Evolutionary conservation across 1,284 basidiomycete species (phyloP).

Genomic region (Laetiporus sulphureus): DNA sequence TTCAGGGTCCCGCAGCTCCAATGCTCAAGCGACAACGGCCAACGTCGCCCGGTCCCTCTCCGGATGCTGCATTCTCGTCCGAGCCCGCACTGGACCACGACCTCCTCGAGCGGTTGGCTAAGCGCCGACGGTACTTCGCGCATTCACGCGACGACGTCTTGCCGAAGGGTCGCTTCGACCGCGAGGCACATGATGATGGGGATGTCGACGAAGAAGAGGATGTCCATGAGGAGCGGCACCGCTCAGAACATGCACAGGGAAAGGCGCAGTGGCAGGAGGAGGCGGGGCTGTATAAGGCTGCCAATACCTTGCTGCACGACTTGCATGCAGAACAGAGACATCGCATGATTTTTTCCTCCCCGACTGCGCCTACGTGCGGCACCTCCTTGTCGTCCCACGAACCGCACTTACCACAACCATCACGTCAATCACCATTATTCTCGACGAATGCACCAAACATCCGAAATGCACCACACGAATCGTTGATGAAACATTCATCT

Average conservation of each 20-base stretch:
- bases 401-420: too few species aligned
- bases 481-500: too few species aligned
- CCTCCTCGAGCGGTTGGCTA: conserved; percentile 22
- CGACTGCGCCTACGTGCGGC: too few species aligned
- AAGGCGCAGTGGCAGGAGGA: conserved; percentile 17
- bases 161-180: conserved; percentile 3
- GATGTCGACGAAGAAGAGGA: conserved; percentile 25
- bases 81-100: conserved; percentile 18
- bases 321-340: conserved; percentile 62
- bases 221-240: conserved; percentile 3
- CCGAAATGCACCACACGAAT: too few species aligned
- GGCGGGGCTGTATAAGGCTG: conserved; percentile 40
- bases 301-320: conserved; percentile 60
- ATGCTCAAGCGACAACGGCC: conserved; percentile 70
- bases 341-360: conserved; percentile 39
- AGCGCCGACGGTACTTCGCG: conserved; percentile 28
- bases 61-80: conserved; percentile 26
- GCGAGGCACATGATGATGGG: conserved; percentile 19
- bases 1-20: neutral
- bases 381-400: too few species aligned
- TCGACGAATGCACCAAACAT: too few species aligned
- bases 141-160: conserved; percentile 2
- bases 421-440: too few species aligned
- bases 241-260: conserved; percentile 17
- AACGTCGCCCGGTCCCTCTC: conserved; percentile 39